Evolutionary conservation across 495 filamentous ascomycete species (phyloP).

Genomic region (Podospora didyma): DNA sequence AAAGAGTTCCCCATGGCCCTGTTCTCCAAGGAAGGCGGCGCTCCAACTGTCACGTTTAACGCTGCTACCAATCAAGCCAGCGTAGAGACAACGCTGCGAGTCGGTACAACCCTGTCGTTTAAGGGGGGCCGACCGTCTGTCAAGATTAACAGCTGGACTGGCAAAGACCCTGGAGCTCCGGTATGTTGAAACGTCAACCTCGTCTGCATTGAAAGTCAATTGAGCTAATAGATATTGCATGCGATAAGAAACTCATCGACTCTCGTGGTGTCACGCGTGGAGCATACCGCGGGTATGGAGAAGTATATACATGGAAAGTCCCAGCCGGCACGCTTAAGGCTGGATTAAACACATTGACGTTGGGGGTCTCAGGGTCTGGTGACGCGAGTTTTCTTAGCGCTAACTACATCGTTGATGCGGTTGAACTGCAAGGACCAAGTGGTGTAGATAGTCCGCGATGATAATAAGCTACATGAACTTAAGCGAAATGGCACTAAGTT

Average conservation of each 20-base stretch:
- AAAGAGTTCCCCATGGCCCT: constrained; percentile 57
- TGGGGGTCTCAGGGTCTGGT: constrained; percentile 49
- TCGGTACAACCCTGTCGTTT: constrained; percentile 52
- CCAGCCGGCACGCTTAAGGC: constrained; percentile 46
- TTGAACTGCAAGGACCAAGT: constrained; percentile 39
- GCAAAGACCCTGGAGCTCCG: constrained; percentile 46
- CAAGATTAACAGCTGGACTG: constrained; percentile 43
- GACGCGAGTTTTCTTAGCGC: constrained; percentile 49
- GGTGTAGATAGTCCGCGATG: constrained; percentile 13
- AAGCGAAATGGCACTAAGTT: no score
- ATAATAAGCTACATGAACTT: no score
- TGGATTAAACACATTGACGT: constrained; percentile 54
- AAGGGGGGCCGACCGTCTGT: constrained; percentile 46
- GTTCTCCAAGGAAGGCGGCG: constrained; percentile 52
- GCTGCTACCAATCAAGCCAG: constrained; percentile 35
- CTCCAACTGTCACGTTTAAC: constrained; percentile 51
- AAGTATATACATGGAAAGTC: constrained; percentile 52
- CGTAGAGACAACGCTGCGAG: constrained; percentile 36
- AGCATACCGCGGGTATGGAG: constrained; percentile 54
- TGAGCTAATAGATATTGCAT: neutral
- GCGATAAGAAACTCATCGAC: constrained; percentile 42
- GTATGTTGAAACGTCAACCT: constrained; percentile 27
- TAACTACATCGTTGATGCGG: constrained; percentile 52
- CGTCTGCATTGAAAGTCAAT: neutral
- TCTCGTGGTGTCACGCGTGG: constrained; percentile 57